phyloP scores from a whole-genome alignment of 192 early-diverging fungal genomes.

The Rhizophagus prolifer region DNA sequence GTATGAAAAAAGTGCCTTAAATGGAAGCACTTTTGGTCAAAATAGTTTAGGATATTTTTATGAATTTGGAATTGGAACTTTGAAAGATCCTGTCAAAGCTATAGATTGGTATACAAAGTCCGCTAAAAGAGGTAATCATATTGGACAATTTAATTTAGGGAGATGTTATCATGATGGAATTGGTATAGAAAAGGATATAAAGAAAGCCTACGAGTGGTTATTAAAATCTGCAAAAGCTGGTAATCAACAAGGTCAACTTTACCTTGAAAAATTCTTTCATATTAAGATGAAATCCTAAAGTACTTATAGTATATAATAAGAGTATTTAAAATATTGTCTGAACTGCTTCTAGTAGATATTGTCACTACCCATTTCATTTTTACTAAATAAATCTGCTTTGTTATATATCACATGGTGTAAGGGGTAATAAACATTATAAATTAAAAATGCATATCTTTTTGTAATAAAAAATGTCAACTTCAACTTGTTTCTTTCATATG shows the following conservation, averaged over 20 bases:
- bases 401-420: not conserved
- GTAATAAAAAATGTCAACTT: too few species aligned
- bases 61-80: slow-evolving; percentile 19
- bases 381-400: too few species aligned
- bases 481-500: too few species aligned
- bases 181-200: slow-evolving; percentile 10
- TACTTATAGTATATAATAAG: too few species aligned
- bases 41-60: slow-evolving; percentile 75
- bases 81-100: slow-evolving; percentile 30
- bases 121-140: slow-evolving; percentile 36
- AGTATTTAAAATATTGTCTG: too few species aligned
- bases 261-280: not conserved
- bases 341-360: too few species aligned
- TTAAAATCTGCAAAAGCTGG: slow-evolving; percentile 33
- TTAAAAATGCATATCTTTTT: too few species aligned
- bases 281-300: not conserved
- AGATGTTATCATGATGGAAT: slow-evolving; percentile 40
- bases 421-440: too few species aligned
- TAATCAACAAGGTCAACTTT: not conserved
- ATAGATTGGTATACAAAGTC: slow-evolving; percentile 43
- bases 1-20: slow-evolving; percentile 55
- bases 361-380: too few species aligned
- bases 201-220: slow-evolving; percentile 13
- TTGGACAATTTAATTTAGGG: slow-evolving; percentile 38
- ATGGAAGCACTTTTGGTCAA: slow-evolving; percentile 73